Base-by-base conservation (phyloP, 2,329 filamentous ascomycete species). In the Pseudogymnoascus destructans region DNA sequence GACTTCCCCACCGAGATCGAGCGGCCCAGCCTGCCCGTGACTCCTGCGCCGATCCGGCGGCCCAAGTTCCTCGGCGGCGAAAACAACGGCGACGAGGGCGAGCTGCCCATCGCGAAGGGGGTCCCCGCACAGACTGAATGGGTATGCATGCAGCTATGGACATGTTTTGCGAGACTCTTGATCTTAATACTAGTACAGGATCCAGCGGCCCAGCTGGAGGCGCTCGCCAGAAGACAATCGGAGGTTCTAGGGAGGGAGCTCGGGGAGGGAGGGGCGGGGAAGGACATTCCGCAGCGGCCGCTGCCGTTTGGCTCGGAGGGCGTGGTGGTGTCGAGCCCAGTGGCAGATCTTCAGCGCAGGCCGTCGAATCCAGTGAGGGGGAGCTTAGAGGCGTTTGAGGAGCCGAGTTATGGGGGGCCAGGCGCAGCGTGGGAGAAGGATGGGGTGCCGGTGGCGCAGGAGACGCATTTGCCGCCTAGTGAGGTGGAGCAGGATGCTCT, bases 81-180 rank as follows among this genome's bases (percentile, higher is more conserved):
- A 58, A 64, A 70, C 59, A 70, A 68, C 62, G 74, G 81, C 60
- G 75, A 75, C 35, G 72, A 75, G 62, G 78, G 77, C 62, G 75
- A 78, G 66, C 76, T 95, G 64, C 89, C 89, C 61, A 75, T 76
- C 63, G 90, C 91, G 55, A 81, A 88, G 69, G 91, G 89, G 57
- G 90, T 95, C 63, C 90, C 91, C 62, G 78, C 82, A 71, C 91
- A 95, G 78, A 79, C 82, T 69, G 89, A 95, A 72, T 96, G 92
- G 92, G 90, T 95, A 89, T 86, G 89, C 89, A 78, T 78, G 70
- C 75, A 68, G 72, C 73, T 70, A 68, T 70, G 71, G 70, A 73
- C 71, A 68, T 68, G 64, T 71, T 73, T 70, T 68, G 72, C 66
- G 68, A 71, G 64, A 64, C 75, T 66, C 68, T 74, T 67, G 62